Evolutionary conservation across 108 stramenopile species (phyloP).

Genomic region (Cyclotella sp.): DNA sequence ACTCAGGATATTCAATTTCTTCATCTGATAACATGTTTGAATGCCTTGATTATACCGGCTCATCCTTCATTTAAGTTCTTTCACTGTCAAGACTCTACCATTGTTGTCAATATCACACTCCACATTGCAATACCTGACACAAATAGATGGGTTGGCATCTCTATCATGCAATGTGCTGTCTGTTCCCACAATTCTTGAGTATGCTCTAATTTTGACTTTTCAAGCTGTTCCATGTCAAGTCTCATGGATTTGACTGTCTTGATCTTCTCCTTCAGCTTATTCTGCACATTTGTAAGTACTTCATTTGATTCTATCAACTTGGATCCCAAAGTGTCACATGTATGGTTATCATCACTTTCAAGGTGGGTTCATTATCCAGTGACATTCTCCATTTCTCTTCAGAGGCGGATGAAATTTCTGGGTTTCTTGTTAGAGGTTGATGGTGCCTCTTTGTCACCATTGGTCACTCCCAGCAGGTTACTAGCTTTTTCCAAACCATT

Average conservation of each 20-base stretch:
- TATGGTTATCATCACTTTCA: constrained; percentile 36
- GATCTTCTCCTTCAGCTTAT: constrained; percentile 24
- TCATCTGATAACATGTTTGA: too few relatives aligned
- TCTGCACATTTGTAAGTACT: constrained; percentile 38
- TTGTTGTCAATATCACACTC: too few relatives aligned
- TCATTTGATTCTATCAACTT: constrained; percentile 53
- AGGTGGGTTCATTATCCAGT: constrained; percentile 35
- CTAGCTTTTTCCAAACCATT: constrained; percentile 38
- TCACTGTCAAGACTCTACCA: too few relatives aligned
- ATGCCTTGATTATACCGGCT: too few relatives aligned
- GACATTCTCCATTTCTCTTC: constrained; percentile 51
- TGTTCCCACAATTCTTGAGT: constrained; percentile 29
- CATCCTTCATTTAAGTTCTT: too few relatives aligned
- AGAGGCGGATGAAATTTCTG: constrained; percentile 35
- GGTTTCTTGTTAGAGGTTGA: constrained; percentile 12
- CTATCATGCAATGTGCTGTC: too few relatives aligned
- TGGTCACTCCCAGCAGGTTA: constrained; percentile 15
- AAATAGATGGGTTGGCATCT: too few relatives aligned
- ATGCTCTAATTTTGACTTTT: constrained; percentile 38
- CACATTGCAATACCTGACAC: too few relatives aligned
- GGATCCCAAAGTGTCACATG: constrained; percentile 53
- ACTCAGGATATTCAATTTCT: too few relatives aligned
- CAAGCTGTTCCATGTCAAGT: constrained; percentile 42
- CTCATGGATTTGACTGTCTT: constrained; percentile 17
- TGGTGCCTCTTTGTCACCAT: background rate